Evolutionary conservation across 2,329 filamentous ascomycete species (phyloP), one percentile per base, ranked within the genome.

Genomic region (Sarocladium kiliense): DNA sequence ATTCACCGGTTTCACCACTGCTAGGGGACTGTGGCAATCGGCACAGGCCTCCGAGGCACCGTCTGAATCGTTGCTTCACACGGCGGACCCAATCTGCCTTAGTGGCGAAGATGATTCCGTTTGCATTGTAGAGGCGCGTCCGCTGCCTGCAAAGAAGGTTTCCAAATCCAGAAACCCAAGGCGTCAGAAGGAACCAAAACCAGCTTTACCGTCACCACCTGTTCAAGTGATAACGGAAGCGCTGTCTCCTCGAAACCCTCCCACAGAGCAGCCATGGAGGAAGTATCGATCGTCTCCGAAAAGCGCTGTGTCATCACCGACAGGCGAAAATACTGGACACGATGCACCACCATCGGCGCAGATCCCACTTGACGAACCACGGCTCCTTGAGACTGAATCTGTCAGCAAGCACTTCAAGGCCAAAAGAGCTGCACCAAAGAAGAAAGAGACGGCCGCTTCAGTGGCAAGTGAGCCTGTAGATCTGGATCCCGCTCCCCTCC

Each of bases 401-500:
- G 64, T 66, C 55, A 74, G 71, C 61, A 63, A 58, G 30, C 68
- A 74, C 54, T 71, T 72, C 49, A 23, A 59, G 49, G 51, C 58
- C 26, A 53, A 51, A 18, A 53, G 64, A 47, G 61, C 64, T 32
- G 27, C 55, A 2, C 54, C 56, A 21, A n/a, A 32, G 30, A 16
- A 47, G 23, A 50, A 55, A 21, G 63, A 62, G 21, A 41, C 26
- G 18, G 50, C 19, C 10, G 50, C 4, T 6, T 12, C 23, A 2
- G 19, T 27, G 11, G 10, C 32, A 23, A 54, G 65, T n/a, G 70
- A 71, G 50, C 63, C 71, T 0, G 60, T 74, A 2, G 62, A 68
- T 19, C 57, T 77, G 9, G 77, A 80, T 53, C 67, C 66, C 45
- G 87, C 86, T 7, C 66, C 79, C 25, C 73, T 71, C 45, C 76